Evolutionary conservation across 805 yeast genomes (phyloP).

Genomic region (Starmerella kuoi): DNA sequence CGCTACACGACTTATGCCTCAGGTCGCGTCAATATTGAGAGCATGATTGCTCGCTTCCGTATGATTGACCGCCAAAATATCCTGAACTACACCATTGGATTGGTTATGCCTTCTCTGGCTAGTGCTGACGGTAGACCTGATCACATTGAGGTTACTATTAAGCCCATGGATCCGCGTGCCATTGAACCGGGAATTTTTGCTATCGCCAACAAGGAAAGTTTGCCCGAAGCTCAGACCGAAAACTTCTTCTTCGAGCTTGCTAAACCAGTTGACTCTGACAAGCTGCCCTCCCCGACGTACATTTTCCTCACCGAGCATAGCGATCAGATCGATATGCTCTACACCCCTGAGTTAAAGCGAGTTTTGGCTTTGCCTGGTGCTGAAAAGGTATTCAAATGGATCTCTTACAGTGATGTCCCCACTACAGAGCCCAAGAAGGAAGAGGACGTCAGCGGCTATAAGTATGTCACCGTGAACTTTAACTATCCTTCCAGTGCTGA

Average conservation of each 20-base stretch:
- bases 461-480: conserved; percentile 43
- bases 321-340: conserved; percentile 61
- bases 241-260: conserved; percentile 79
- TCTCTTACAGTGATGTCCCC: conserved; percentile 79
- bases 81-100: conserved; percentile 54
- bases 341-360: conserved; percentile 34
- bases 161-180: conserved; percentile 35
- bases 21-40: conserved; percentile 69
- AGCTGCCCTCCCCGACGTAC: conserved; percentile 55
- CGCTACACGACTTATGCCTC: conserved; percentile 64
- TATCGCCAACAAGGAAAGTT: conserved; percentile 68
- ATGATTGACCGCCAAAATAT: conserved; percentile 73
- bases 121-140: conserved; percentile 38
- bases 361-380: conserved; percentile 37
- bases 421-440: conserved; percentile 50
- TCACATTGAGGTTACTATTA: conserved; percentile 49
- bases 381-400: conserved; percentile 42
- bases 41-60: conserved; percentile 47
- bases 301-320: conserved; percentile 83
- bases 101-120: conserved; percentile 44
- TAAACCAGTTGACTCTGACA: conserved; percentile 58
- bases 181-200: conserved; percentile 69
- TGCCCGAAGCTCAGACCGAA: conserved; percentile 63
- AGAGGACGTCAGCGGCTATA: conserved; percentile 24
- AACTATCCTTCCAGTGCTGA: conserved; percentile 38